Conservation (phyloP, 768 basidiomycete genomes). For the Pholiota microspora region DNA sequence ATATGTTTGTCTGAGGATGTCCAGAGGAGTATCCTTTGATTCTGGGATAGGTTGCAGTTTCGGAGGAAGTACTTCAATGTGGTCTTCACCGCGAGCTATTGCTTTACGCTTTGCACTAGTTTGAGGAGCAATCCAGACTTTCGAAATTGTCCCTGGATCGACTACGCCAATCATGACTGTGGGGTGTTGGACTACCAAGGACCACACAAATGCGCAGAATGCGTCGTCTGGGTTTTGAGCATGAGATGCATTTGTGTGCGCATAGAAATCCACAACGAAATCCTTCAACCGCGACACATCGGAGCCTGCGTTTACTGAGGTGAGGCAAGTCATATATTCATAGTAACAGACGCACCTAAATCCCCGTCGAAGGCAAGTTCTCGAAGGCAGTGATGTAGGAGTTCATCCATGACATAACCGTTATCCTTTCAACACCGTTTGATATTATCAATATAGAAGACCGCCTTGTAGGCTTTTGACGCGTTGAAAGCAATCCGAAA, state of each 20-base stretch:
- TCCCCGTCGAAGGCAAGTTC: slow-evolving; percentile 92
- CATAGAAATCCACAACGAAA: slow-evolving; percentile 68
- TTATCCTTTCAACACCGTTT: too few relatives aligned
- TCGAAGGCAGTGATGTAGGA: slow-evolving; percentile 79
- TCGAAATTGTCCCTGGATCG: slow-evolving; percentile 54
- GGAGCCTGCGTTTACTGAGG: slow-evolving; percentile 53
- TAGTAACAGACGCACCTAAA: slow-evolving; percentile 58
- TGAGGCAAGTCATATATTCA: slow-evolving; percentile 47
- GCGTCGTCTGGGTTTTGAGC: slow-evolving; percentile 68
- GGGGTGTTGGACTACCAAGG: slow-evolving; percentile 70
- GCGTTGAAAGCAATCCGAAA: too few relatives aligned
- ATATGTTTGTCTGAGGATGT: slow-evolving; percentile 54
- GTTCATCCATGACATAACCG: slow-evolving; percentile 65
- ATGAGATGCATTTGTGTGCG: slow-evolving; percentile 34
- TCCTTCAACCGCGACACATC: slow-evolving; percentile 67
- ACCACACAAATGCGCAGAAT: slow-evolving; percentile 83
- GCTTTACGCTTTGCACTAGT: slow-evolving; percentile 65
- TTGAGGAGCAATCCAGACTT: slow-evolving; percentile 81
- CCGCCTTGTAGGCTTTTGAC: too few relatives aligned
- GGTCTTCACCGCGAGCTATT: slow-evolving; percentile 51
- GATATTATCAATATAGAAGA: too few relatives aligned
- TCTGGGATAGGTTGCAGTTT: slow-evolving; percentile 54
- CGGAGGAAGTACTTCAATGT: slow-evolving; percentile 38
- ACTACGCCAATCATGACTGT: slow-evolving; percentile 74
- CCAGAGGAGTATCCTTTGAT: slow-evolving; percentile 51